Conservation (phyloP, 2,329 filamentous ascomycete species). For the Phaeophleospora eucalypticola region DNA sequence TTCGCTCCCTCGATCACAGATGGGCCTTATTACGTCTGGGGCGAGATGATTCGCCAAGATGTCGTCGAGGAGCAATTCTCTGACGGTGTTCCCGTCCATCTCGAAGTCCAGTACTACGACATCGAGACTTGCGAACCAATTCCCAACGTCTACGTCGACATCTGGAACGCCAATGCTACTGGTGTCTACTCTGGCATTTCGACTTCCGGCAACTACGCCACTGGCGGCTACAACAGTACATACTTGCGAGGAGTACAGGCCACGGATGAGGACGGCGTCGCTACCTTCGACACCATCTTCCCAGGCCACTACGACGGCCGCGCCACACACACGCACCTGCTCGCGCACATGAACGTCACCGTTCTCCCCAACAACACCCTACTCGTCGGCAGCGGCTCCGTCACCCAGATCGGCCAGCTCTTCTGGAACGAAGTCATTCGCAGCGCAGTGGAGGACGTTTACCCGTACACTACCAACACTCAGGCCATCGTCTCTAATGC, state of each 20-base stretch:
- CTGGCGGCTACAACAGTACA: constrained; percentile 34
- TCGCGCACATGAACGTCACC: constrained; percentile 37
- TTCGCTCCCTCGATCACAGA: constrained; percentile 26
- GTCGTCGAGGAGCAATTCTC: constrained; percentile 41
- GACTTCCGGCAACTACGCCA: constrained; percentile 27
- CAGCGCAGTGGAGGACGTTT: constrained; percentile 46
- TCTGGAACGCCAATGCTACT: constrained; percentile 47
- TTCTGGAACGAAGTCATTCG: constrained; percentile 62
- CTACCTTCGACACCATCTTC: constrained; percentile 42
- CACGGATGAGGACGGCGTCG: constrained; percentile 40
- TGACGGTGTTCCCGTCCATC: constrained; percentile 38
- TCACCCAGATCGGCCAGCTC: constrained; percentile 60
- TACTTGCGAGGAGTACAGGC: constrained; percentile 40
- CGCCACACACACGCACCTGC: constrained; percentile 40
- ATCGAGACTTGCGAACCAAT: constrained; percentile 42
- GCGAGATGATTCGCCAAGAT: constrained; percentile 38
- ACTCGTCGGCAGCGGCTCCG: constrained; percentile 43
- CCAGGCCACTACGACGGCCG: constrained; percentile 44
- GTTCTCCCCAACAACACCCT: constrained; percentile 46
- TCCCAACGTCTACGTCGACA: constrained; percentile 41
- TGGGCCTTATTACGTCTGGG: constrained; percentile 34
- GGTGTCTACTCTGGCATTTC: constrained; percentile 42
- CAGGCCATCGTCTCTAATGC: constrained; percentile 47
- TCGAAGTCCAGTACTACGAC: constrained; percentile 46
- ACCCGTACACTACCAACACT: constrained; percentile 43